Evolutionary conservation across 1,284 basidiomycete species (phyloP).

Genomic region (Apiotrichum mycotoxinovorans): DNA sequence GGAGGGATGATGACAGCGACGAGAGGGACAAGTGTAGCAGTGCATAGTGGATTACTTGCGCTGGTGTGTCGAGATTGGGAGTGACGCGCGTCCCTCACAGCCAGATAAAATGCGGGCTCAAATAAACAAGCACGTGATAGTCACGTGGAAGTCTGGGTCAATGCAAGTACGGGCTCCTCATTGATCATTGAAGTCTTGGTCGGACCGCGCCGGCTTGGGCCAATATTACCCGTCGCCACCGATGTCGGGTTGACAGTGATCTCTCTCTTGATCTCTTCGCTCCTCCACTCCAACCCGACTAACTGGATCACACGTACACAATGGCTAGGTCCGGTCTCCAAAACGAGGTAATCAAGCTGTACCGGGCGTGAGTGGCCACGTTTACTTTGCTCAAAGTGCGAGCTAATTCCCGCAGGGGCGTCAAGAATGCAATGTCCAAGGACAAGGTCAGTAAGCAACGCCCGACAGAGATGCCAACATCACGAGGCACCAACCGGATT

Average conservation of each 20-base stretch:
- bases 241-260: too few species aligned
- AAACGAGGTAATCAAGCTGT: slow-evolving; percentile 48
- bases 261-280: too few species aligned
- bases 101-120: background rate
- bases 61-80: background rate
- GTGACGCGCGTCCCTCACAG: slow-evolving; percentile 7
- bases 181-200: too few species aligned
- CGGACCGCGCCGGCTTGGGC: too few species aligned
- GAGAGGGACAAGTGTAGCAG: background rate
- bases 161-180: background rate
- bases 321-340: slow-evolving; percentile 48
- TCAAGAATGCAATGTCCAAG: slow-evolving; percentile 39
- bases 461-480: background rate
- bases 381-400: too few species aligned
- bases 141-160: background rate
- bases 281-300: background rate
- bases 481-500: too few species aligned
- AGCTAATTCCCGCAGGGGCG: slow-evolving; percentile 30
- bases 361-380: slow-evolving; percentile 16
- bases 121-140: background rate
- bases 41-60: background rate
- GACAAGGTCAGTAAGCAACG: slow-evolving; percentile 23
- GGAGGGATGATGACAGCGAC: slow-evolving; percentile 5
- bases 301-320: too few species aligned
- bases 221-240: too few species aligned